Base-by-base conservation (phyloP, 257 asterid species). In the Schizonepeta tenuifolia region DNA sequence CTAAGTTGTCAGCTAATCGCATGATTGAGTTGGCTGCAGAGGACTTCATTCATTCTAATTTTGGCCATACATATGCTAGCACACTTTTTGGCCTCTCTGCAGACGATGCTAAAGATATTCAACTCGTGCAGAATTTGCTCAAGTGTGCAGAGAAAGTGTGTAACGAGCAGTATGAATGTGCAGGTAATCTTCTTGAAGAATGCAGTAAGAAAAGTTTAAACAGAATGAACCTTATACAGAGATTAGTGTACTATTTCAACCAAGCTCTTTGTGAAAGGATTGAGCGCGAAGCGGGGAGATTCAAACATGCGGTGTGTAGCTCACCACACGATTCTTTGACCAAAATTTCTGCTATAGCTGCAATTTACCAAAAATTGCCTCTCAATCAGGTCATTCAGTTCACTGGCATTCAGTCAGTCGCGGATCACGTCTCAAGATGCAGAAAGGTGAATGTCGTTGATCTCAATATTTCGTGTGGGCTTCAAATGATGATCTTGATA, bases 361-460 rank as follows among this genome's bases (percentile, higher is more conserved):
- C 90, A 6, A 59, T 77, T 65, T 81, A 81, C 40, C 68, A 78
- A 20, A 51, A 54, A 9, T 49, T 78, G 12, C 90, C 88, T 51
- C 68, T 78, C 35, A 13, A 54, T 59, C 89, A 84, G 67, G 74
- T 78, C n/a, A 43, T 68, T 21, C 81, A 81, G 33, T 78, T 84
- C 46, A 58, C 86, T 0, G 81, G 80, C 47, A 68, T 82, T 68
- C 92, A 84, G 50, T 70, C 82, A 11, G 74, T 84, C 3, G 28
- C 78, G 12, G 87, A 86, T 15, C 83, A 76, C 38, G 75, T 83
- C 9, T 75, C 69, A 0, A 73, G 75, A 36, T 72, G 82, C 0
- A 73, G 77, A 70, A 86, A 83, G 83, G 78, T 88, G 11, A 88
- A 82, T 36, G 49, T 88, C 11, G 67, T 86, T 21, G 95, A 86